Evolutionary conservation across 2,329 filamentous ascomycete genomes (phyloP).

Genomic region (Decorospora gaudefroyi): DNA sequence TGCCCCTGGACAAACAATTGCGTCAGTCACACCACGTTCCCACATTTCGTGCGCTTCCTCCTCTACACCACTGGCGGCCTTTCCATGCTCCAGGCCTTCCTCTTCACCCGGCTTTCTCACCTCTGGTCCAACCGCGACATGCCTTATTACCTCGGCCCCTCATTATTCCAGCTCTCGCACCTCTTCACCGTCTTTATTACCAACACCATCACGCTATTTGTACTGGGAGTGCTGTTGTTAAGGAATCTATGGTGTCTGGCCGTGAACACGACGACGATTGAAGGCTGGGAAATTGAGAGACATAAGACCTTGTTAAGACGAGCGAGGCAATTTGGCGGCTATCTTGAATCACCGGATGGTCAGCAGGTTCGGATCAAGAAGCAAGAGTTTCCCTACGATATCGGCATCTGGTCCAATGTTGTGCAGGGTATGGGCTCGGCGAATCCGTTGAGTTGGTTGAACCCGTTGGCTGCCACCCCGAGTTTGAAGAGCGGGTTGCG

Average conservation of each 20-base stretch:
- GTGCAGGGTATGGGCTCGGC: constrained; percentile 73
- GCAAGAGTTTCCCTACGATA: constrained; percentile 81
- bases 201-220: constrained; percentile 64
- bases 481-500: constrained; percentile 57
- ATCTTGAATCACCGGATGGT: constrained; percentile 61
- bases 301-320: constrained; percentile 54
- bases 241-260: constrained; percentile 62
- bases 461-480: constrained; percentile 64
- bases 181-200: constrained; percentile 65
- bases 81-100: constrained; percentile 62
- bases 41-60: constrained; percentile 81
- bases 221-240: constrained; percentile 67
- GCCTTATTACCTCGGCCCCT: constrained; percentile 72
- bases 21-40: constrained; percentile 79
- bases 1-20: constrained; percentile 86
- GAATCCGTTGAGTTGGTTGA: constrained; percentile 68
- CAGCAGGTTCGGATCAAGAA: constrained; percentile 59
- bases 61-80: constrained; percentile 69
- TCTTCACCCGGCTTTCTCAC: constrained; percentile 62
- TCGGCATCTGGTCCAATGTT: constrained; percentile 75
- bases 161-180: constrained; percentile 61
- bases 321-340: constrained; percentile 59
- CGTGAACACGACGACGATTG: constrained; percentile 78
- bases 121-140: constrained; percentile 69
- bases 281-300: constrained; percentile 68